These are phyloP conservation scores for Coemansia reversa DNA, from an alignment of 192 early-diverging fungal species.

Conservation along the genomic window DNA sequence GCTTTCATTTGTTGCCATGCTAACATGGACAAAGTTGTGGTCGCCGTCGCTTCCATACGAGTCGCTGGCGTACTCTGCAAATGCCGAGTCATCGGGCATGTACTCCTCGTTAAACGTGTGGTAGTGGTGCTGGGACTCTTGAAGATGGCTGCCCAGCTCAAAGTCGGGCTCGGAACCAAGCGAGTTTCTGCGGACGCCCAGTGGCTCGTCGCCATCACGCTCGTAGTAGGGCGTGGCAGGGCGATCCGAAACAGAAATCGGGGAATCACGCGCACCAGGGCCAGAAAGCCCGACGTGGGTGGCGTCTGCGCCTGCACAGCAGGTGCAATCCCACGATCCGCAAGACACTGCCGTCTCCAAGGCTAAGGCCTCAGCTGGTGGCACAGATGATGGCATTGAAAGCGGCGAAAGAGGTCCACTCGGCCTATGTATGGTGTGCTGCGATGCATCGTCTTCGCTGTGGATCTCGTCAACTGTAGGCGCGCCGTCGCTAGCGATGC, in stretches of 20 bases:
- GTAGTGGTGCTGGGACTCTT: constrained; percentile 6
- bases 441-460: constrained; percentile 6
- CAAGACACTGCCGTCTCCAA: not conserved
- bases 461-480: constrained; percentile 8
- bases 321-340: constrained; percentile 12
- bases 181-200: not conserved
- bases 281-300: not conserved
- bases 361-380: not conserved
- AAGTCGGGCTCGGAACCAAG: not conserved
- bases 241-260: not conserved
- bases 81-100: constrained; percentile 9
- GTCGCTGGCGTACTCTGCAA: constrained; percentile 18
- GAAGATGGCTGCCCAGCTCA: not conserved
- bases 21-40: not conserved
- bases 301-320: constrained; percentile 5
- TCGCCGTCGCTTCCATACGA: constrained; percentile 14
- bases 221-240: not conserved
- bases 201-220: not conserved
- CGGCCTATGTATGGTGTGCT: not conserved
- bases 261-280: not conserved
- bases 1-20: not conserved
- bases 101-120: constrained; percentile 12
- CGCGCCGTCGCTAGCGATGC: not conserved
- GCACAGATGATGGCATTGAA: constrained; percentile 6
- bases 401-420: constrained; percentile 11